Base-by-base conservation (phyloP, 345 rosid species). In the Carallia brachiata region DNA sequence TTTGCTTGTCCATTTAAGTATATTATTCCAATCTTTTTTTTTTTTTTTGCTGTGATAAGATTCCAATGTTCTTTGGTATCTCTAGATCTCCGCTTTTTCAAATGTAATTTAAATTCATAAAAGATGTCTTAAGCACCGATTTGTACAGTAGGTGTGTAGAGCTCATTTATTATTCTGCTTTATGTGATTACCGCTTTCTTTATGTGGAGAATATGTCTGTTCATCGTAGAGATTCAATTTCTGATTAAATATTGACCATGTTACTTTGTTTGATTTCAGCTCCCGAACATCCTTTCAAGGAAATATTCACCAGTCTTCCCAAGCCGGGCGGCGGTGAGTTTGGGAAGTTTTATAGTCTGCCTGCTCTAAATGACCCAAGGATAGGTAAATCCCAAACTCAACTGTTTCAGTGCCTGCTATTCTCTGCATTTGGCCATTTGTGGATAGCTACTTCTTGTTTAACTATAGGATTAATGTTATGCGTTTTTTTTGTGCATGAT, bases 271-370 rank as follows among this genome's bases (percentile, higher is more conserved):
- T 63, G 62, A 63, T 83, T 76, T n/a, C 91, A 96, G 99, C 97
- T 77, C 61, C 97, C 5, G 97, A 88, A 55, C 86, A 92, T 88
- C 90, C 98, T 47, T 88, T 85, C 75, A 87, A 89, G 83, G 83
- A 75, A 9, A 84, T 88, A 62, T 84, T 96, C 79, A 90, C 98
- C 59, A 76, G 80, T 70, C 94, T 96, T 52, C 91, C 93, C 36
- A 92, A 90, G 90, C 97, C 98, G 30, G 93, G 87, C 6, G 99
- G 99, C 53, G 98, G 97, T 59, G 91, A 92, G 73, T 96, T 87
- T 53, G 99, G 99, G 60, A 96, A 90, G 67, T 96, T 87, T 77
- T 96, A 90, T 61, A 87, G 99, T 78, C 81, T 96, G 52, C 93
- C 98, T 50, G 95, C 98, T 47, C 76, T 96, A 1, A 96, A 90